Conservation (phyloP, 306 rosid genomes). For the Acacia acuminata region DNA sequence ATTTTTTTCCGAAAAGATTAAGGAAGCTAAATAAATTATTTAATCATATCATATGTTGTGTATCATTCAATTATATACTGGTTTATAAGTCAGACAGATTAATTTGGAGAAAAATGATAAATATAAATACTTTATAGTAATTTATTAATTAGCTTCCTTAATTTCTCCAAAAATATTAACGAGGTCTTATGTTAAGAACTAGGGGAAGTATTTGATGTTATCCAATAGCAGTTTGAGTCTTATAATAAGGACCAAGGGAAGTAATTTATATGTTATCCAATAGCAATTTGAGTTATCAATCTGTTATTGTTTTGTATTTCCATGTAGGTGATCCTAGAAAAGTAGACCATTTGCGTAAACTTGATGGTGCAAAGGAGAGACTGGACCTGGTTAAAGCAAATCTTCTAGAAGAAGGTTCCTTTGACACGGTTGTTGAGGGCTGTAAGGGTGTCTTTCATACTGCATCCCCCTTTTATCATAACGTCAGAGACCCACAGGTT, state of each 20-base stretch:
- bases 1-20: no score
- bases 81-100: no score
- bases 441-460: constrained; percentile 14
- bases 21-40: no score
- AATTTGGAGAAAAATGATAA: no score
- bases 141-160: no score
- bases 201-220: background rate
- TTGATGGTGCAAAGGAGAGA: constrained; percentile 20
- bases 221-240: background rate
- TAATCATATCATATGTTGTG: no score
- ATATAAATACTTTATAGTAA: no score
- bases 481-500: constrained; percentile 17
- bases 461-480: constrained; percentile 7
- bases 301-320: background rate
- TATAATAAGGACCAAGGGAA: no score
- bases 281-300: background rate
- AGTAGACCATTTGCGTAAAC: constrained; percentile 7
- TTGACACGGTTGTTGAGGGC: background rate
- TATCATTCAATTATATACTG: no score
- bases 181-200: no score
- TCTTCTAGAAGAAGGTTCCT: constrained; percentile 8
- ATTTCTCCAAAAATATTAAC: no score
- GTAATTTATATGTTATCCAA: background rate
- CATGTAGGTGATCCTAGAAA: background rate
- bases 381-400: background rate